phyloP scores from a whole-genome alignment of 495 filamentous ascomycete genomes.

The Cryomyces antarcticus region DNA sequence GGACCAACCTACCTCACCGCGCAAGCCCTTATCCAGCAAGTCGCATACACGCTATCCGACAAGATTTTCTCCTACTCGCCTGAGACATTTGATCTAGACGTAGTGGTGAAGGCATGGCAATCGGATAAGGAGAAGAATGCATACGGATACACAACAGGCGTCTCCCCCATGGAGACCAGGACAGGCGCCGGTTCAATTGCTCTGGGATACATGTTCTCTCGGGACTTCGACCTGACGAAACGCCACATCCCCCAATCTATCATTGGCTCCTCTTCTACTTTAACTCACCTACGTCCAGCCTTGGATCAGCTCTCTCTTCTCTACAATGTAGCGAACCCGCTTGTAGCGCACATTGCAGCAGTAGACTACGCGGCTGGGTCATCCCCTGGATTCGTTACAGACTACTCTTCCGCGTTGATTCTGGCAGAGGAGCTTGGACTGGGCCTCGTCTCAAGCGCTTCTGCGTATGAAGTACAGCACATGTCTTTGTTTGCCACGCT shows the following conservation, averaged over 20 bases:
- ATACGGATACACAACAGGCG: conserved; percentile 55
- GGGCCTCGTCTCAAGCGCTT: conserved; percentile 66
- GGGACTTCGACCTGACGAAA: conserved; percentile 82
- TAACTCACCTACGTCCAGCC: conserved; percentile 60
- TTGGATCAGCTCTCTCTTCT: conserved; percentile 78
- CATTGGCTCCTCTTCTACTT: conserved; percentile 61
- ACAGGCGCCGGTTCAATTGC: conserved; percentile 81
- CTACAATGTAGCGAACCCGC: conserved; percentile 74
- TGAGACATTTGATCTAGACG: conserved; percentile 74
- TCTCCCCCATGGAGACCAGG: conserved; percentile 67
- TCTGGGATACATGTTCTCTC: conserved; percentile 90
- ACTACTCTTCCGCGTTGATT: conserved; percentile 64
- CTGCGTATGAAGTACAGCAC: conserved; percentile 80
- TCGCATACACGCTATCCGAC: conserved; percentile 80
- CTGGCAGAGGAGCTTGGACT: conserved; percentile 83
- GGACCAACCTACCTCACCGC: conserved; percentile 83
- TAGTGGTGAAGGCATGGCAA: conserved; percentile 60
- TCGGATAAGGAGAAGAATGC: conserved; percentile 45
- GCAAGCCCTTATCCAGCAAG: conserved; percentile 85
- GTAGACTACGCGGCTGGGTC: conserved; percentile 59
- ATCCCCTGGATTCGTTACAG: conserved; percentile 49
- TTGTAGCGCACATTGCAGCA: conserved; percentile 86
- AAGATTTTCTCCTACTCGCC: conserved; percentile 95
- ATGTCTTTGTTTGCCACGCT: conserved; percentile 83
- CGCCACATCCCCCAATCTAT: conserved; percentile 79